These are phyloP conservation scores for Diaporthe citrichinensis DNA, from an alignment of 2,329 filamentous ascomycete species.

Conservation along the genomic window DNA sequence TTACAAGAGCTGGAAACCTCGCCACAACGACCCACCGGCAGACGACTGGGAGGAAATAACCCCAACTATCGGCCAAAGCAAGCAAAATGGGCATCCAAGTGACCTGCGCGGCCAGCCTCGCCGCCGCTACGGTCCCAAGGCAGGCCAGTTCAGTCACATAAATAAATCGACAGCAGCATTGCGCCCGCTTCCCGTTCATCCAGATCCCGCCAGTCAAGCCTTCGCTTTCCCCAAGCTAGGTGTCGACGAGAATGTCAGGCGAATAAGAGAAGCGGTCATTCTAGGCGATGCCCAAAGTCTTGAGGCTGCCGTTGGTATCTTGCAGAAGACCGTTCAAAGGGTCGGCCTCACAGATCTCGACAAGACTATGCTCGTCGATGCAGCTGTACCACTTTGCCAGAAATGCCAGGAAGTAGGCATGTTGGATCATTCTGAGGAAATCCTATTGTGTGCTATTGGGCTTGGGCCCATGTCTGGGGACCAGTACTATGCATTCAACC, in stretches of 20 bases:
- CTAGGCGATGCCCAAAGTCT: slow-evolving; percentile 18
- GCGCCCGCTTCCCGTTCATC: neutral
- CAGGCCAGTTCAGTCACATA: neutral
- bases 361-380: slow-evolving; percentile 42
- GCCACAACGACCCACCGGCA: neutral
- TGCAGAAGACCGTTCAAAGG: slow-evolving; percentile 25
- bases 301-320: neutral
- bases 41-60: neutral
- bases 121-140: neutral
- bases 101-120: neutral
- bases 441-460: slow-evolving; percentile 49
- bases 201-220: neutral
- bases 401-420: slow-evolving; percentile 50
- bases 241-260: slow-evolving; percentile 26
- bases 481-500: slow-evolving; percentile 54
- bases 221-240: neutral
- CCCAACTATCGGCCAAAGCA: neutral
- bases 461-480: slow-evolving; percentile 50
- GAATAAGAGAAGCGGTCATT: slow-evolving; percentile 22
- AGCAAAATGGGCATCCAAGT: neutral
- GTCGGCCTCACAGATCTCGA: slow-evolving; percentile 13
- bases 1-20: neutral
- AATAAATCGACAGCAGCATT: neutral
- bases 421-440: slow-evolving; percentile 50
- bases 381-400: slow-evolving; percentile 50